Base-by-base conservation (phyloP, 805 yeast genomes). In the Lipomyces yamanashiensis region DNA sequence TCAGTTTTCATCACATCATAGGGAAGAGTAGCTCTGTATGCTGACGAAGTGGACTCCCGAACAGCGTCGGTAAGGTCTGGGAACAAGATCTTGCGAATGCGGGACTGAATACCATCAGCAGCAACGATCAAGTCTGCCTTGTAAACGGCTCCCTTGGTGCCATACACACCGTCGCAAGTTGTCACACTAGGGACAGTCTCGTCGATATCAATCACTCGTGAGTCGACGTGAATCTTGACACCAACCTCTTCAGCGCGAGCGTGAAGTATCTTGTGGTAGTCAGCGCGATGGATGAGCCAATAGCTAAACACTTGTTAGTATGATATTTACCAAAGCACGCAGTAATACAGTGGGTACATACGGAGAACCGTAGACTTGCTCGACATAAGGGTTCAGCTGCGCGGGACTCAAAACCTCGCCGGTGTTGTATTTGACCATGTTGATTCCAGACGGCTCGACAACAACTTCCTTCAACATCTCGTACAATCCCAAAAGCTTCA, bases 401-500 rank as follows among this genome's bases (percentile, higher is more conserved):
- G 61, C 61, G 1, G 61, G 43, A 5, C 61, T 55, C 21, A 57
- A 36, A 13, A 57, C 34, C 34, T 49, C 55, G 50, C 61, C 61
- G 23, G 41, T 44, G 43, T 41, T 21, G 17, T 57, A 57, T n/a
- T 21, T 37, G 19, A 57, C 61, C 61, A 57, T 57, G 40, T 40
- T 39, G 19, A 57, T 57, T 15, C 33, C 41, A 33, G 43, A 39
- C 34, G 61, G 61, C 48, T 21, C 17, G 28, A 57, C 61, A 8
- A 57, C 61, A 33, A 57, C 61, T 3, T 57, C 58, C 36, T 67
- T 63, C 41, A 71, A 39, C 37, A 50, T 44, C 10, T 63, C 59
- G 34, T 55, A 45, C 2, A 74, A 57, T 36, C 76, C 76, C 51
- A 70, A 62, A 15, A 66, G 53, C 41, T 68, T 63, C 21, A 74